These are phyloP conservation scores for Pythium oligandrum DNA, from an alignment of 352 stramenopile genomes.

Conservation along the genomic window DNA sequence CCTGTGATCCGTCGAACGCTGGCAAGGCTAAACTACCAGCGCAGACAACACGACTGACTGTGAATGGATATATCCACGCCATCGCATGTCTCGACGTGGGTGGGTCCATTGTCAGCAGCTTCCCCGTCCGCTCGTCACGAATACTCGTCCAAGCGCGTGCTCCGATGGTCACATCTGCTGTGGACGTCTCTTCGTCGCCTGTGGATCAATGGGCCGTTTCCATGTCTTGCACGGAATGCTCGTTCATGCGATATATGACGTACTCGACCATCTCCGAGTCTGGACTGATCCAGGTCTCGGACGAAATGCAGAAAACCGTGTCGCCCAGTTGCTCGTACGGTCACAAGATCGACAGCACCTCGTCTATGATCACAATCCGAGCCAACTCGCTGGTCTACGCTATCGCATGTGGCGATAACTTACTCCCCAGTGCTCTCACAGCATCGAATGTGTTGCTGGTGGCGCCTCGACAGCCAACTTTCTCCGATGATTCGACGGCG, in stretches of 20 bases:
- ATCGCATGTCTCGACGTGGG: conserved; percentile 37
- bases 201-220: conserved; percentile 38
- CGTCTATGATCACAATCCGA: conserved; percentile 17
- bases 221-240: conserved; percentile 31
- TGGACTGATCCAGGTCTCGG: not conserved
- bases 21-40: conserved; percentile 3
- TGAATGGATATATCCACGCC: conserved; percentile 51
- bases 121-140: conserved; percentile 32
- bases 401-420: conserved; percentile 33
- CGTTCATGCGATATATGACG: conserved; percentile 44
- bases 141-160: conserved; percentile 38
- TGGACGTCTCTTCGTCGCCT: conserved; percentile 19
- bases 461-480: conserved; percentile 31
- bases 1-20: conserved; percentile 17
- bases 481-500: conserved; percentile 21
- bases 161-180: conserved; percentile 23
- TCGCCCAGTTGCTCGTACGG: conserved; percentile 47
- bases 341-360: conserved; percentile 5
- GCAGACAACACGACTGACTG: conserved; percentile 16
- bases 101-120: conserved; percentile 35
- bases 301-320: not conserved
- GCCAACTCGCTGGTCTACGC: conserved; percentile 37
- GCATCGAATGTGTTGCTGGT: conserved; percentile 24
- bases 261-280: conserved; percentile 8
- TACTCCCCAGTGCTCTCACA: conserved; percentile 30